These are phyloP conservation scores for Carex parvula DNA, from an alignment of 176 grass and related monocot species.

Conservation along the genomic window DNA sequence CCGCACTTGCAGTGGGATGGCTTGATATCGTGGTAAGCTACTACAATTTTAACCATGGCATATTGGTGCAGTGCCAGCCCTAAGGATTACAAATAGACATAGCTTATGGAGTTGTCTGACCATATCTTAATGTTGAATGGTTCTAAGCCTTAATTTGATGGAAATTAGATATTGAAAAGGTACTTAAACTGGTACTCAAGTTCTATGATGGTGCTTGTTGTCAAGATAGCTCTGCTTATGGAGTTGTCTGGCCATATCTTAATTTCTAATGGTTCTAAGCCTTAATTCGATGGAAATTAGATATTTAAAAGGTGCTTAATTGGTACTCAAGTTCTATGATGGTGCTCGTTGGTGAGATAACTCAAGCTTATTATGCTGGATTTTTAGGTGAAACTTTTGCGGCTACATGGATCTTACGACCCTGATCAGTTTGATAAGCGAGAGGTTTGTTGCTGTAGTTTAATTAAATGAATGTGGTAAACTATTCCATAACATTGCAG, in stretches of 20 bases:
- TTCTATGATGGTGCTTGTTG: slow-evolving; percentile 25
- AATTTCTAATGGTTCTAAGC: background rate
- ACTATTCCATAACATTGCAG: background rate
- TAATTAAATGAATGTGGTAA: slow-evolving; percentile 5
- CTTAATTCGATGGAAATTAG: slow-evolving; percentile 10
- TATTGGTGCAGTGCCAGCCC: background rate
- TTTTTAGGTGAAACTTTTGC: slow-evolving; percentile 84
- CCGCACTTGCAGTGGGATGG: slow-evolving; percentile 92
- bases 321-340: slow-evolving; percentile 21
- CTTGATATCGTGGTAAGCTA: slow-evolving; percentile 76
- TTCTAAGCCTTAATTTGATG: background rate
- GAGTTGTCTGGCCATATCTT: background rate
- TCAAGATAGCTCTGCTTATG: slow-evolving; percentile 3
- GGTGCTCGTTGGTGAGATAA: slow-evolving; percentile 3
- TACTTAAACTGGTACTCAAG: slow-evolving; percentile 18
- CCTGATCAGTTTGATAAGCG: slow-evolving; percentile 88
- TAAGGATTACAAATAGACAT: background rate
- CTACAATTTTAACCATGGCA: background rate
- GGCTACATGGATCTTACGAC: slow-evolving; percentile 92
- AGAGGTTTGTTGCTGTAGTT: slow-evolving; percentile 54
- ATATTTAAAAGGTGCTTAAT: slow-evolving; percentile 17
- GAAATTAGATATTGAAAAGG: slow-evolving; percentile 23
- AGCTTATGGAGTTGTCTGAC: background rate
- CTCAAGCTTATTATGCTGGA: slow-evolving; percentile 17
- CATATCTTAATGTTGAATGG: background rate